Conservation (phyloP, 441 rosid genomes). For the Euphorbia schlechtendalii region DNA sequence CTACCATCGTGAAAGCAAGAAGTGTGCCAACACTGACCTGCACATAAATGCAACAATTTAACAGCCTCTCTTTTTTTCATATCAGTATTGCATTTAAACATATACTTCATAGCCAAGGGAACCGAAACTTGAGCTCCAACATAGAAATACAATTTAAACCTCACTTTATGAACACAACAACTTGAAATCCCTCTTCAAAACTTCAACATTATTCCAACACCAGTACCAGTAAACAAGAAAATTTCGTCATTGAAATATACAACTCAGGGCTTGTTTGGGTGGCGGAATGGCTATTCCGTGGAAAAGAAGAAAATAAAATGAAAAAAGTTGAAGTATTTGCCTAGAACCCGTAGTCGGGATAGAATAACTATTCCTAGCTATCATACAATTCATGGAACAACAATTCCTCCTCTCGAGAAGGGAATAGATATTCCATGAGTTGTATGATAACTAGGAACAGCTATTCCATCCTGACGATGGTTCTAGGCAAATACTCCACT, state of each 20-base stretch:
- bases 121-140: background rate
- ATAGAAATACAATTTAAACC: background rate
- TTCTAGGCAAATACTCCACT: too few relatives aligned
- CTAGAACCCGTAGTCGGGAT: too few relatives aligned
- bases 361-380: too few relatives aligned
- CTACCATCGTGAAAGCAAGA: conserved; percentile 95
- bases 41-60: conserved; percentile 19
- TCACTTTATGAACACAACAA: background rate
- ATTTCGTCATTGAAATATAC: background rate
- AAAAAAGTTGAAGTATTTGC: too few relatives aligned
- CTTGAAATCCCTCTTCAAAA: background rate
- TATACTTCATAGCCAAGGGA: background rate
- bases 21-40: conserved; percentile 99
- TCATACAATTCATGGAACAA: too few relatives aligned
- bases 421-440: too few relatives aligned
- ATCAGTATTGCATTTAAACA: background rate
- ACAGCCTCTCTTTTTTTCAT: background rate
- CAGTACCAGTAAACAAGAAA: too few relatives aligned
- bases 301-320: too few relatives aligned
- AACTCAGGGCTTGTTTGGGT: background rate
- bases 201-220: background rate
- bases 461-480: too few relatives aligned
- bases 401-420: too few relatives aligned
- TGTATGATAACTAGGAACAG: too few relatives aligned
- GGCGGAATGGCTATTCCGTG: too few relatives aligned